Evolutionary conservation across 345 rosid genomes (phyloP), one percentile per base, ranked within the genome.

Genomic region (Lepidium africanum): DNA sequence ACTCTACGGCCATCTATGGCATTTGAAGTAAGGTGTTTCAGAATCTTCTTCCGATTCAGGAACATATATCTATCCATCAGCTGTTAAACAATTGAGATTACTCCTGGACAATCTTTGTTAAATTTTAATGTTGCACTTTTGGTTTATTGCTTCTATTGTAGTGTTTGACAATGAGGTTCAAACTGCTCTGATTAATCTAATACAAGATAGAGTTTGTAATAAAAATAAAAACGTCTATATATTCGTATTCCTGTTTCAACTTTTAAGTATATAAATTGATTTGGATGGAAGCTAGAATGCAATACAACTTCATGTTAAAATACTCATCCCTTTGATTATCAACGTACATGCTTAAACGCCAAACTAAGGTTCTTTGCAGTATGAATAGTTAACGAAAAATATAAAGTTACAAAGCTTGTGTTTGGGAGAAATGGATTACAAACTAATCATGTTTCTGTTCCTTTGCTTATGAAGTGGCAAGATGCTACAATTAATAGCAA

Each of bases 381-480:
- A 47, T n/a, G 43, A 11, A 3, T 2, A 56, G 45, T 64, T 14
- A 2, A 16, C 5, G 25, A 58, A 12, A 8, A 16, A 21, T 1
- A 3, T 23, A 37, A 35, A 14, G 40, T 9, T 68, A 23, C 56
- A 47, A 69, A 69, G 59, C 58, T 68, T 32, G 32, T 37, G 38
- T 71, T 25, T 59, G 75, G 57, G 62, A 35, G 70, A 66, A 43
- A 62, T 56, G 32, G 23, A 49, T 35, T 48, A 37, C 70, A 70
- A 69, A 67, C 70, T 70, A 49, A 70, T 56, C 76, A 48, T 71
- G 78, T 72, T 35, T 66, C 56, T 59, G 39, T 48, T 9, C 27
- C 74, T 54, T 77, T 65, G 74, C 77, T 86, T 81, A 23, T 77
- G 88, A 80, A 86, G 76, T 73, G 83, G 84, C 74, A 89, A 82